A percentile compares a stretch with the other conserved stretches of the same genome.
Conservation (phyloP, 192 early-diverging fungal genomes). For the Gaertneriomyces sp. region DNA sequence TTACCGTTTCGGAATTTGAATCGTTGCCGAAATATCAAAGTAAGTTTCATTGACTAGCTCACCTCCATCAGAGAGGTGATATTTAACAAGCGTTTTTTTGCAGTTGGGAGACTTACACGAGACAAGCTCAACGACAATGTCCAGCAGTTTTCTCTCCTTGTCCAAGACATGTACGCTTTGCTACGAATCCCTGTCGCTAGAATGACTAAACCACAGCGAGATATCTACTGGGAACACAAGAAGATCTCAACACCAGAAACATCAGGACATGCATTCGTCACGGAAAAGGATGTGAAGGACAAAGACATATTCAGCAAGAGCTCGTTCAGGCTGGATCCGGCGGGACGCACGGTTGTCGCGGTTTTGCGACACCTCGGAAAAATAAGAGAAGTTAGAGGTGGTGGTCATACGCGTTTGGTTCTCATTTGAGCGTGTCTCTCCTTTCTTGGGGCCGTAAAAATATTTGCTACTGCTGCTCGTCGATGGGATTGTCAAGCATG, state of each 20-base stretch:
- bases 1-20: constrained; percentile 34
- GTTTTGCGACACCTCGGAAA: constrained; percentile 38
- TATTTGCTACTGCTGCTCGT: too few species aligned
- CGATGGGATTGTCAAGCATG: too few species aligned
- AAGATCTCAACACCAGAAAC: constrained; percentile 34
- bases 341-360: constrained; percentile 36
- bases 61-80: not conserved
- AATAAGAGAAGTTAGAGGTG: constrained; percentile 49
- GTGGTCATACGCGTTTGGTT: constrained; percentile 46
- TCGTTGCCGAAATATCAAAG: constrained; percentile 38
- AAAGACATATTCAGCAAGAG: constrained; percentile 20
- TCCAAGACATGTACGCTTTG: constrained; percentile 37
- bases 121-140: constrained; percentile 40
- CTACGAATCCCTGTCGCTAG: constrained; percentile 36
- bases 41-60: constrained; percentile 3
- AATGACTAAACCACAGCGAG: constrained; percentile 44
- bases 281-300: constrained; percentile 34
- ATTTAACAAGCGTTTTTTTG: not conserved
- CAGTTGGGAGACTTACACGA: constrained; percentile 37
- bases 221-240: constrained; percentile 48
- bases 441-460: too few species aligned
- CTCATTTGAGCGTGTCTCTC: constrained; percentile 20
- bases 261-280: constrained; percentile 43
- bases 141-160: constrained; percentile 34
- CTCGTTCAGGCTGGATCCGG: constrained; percentile 40